These are phyloP conservation scores for Plasmodium berghei DNA, from an alignment of 169 alveolate species.

Conservation along the genomic window DNA sequence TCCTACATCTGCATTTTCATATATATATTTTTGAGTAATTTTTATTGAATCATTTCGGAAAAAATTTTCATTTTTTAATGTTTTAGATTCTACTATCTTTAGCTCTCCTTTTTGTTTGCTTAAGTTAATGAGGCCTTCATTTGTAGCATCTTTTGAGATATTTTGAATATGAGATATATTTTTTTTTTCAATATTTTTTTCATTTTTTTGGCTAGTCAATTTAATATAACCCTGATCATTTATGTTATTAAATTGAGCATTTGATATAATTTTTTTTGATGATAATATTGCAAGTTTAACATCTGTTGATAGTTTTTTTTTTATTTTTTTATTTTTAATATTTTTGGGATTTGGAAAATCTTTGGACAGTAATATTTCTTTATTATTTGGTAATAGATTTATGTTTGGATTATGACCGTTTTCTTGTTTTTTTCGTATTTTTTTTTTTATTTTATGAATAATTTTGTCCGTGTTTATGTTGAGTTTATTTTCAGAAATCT, in stretches of 20 bases:
- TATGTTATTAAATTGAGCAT: neutral
- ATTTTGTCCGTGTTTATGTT: neutral
- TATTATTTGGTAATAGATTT: constrained; percentile 8
- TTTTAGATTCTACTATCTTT: too few relatives aligned
- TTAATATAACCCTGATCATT: too few relatives aligned
- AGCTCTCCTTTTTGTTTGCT: too few relatives aligned
- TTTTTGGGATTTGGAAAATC: constrained; percentile 55
- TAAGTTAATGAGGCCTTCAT: too few relatives aligned
- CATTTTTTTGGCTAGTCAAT: too few relatives aligned
- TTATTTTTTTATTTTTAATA: constrained; percentile 50
- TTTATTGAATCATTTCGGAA: too few relatives aligned
- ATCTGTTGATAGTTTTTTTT: constrained; percentile 24
- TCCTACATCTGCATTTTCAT: constrained; percentile 67
- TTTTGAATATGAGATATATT: too few relatives aligned
- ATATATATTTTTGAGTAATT: constrained; percentile 37
- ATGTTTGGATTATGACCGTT: neutral
- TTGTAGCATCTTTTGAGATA: too few relatives aligned
- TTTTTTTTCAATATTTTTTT: too few relatives aligned
- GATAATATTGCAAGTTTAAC: constrained; percentile 59
- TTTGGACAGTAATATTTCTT: neutral
- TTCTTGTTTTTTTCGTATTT: neutral
- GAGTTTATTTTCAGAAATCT: constrained; percentile 11
- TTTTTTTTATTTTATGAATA: neutral
- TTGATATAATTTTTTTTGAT: constrained; percentile 24
- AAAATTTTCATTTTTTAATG: too few relatives aligned